These are phyloP conservation scores for Paramecium pentaurelia DNA, from an alignment of 73 alveolate genomes.

Conservation along the genomic window DNA sequence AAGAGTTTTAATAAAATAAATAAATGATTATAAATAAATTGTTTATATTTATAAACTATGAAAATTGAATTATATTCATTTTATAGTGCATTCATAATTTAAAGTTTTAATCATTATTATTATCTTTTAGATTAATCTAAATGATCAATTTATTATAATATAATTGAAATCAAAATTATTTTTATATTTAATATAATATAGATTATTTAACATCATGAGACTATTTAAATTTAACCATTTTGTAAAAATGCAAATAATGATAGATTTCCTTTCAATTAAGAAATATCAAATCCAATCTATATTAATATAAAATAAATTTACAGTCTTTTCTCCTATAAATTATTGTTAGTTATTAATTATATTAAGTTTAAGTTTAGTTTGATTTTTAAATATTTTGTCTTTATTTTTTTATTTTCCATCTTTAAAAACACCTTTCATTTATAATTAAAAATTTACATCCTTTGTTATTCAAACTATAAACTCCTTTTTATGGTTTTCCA, in stretches of 20 bases:
- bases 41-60: not conserved
- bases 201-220: not conserved
- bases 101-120: no score
- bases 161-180: no score
- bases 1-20: conserved; percentile 4
- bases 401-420: not conserved
- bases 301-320: not conserved
- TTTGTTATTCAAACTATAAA: not conserved
- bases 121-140: no score
- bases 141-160: no score
- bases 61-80: not conserved
- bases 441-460: not conserved
- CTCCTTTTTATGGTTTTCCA: not conserved
- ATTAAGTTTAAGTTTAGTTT: not conserved
- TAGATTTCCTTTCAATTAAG: not conserved
- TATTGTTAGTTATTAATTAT: not conserved
- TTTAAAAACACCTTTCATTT: not conserved
- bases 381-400: not conserved
- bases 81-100: no score
- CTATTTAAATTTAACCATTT: not conserved
- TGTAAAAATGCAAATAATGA: not conserved
- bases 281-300: not conserved
- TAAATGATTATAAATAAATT: conserved; percentile 3
- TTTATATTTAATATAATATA: no score
- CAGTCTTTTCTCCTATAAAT: not conserved